Evolutionary conservation across 2,329 filamentous ascomycete species (phyloP), one percentile per base, ranked within the genome.

Genomic region (Furcasterigmium furcatum): DNA sequence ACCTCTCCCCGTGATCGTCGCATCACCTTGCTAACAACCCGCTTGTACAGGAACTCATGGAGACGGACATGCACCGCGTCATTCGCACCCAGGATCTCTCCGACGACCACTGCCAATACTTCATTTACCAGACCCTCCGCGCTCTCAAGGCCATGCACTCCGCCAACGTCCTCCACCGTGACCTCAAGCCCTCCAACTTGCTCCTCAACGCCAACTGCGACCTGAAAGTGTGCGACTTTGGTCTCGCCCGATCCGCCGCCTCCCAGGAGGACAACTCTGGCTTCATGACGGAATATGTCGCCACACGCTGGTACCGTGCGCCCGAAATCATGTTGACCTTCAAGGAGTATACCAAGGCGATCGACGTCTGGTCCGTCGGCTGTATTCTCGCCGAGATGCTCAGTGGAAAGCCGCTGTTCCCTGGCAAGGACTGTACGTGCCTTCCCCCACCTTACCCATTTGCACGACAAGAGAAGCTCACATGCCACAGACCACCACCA

Each of bases 281-380:
- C 19, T 99, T 99, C 81, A 99, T 99, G 94, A 99, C 94, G 14
- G 94, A 99, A 95, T 99, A 99, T 66, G 94, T 99, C 46, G 94
- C 94, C 43, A 99, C 94, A 39, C 86, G 94, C 61, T 99, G 94
- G 94, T 99, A 99, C 72, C 91, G 94, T 69, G 94, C 94, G 6
- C 94, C 94, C 4, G 94, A 99, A 67, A 99, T 99, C 68, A 99
- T 99, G 94, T 86, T 99, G 73, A 99, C 94, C 12, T 99, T 97
- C 78, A 97, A 99, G 75, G 94, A 99, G 72, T 99, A 99, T 74
- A 99, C 94, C 59, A 99, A 97, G 72, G 94, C 94, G 36, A 99
- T 99, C 62, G 94, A 99, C 63, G 91, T 99, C 10, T 99, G 94
- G 94, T 96, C 91, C 60, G 94, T 99, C 43, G 94, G 94, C 46